Percentiles rank a stretch among this genome's conserved stretches.
phyloP scores from a whole-genome alignment of 75 land plant genomes.

The Selaginella tamariscina region DNA sequence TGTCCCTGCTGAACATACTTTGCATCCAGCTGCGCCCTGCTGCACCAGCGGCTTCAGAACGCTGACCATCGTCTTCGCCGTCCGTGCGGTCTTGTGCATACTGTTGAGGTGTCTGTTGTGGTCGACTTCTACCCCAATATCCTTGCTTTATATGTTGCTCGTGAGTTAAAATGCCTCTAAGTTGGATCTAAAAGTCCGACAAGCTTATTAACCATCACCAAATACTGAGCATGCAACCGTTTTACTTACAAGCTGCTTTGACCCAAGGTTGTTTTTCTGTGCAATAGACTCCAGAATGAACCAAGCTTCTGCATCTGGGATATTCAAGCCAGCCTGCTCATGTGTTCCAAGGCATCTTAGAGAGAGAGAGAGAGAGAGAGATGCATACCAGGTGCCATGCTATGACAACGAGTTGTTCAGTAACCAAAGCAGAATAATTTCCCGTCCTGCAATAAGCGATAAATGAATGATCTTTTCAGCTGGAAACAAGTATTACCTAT shows the following conservation, averaged over 20 bases:
- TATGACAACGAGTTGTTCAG: slow-evolving; percentile 66
- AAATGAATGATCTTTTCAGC: slow-evolving; percentile 2
- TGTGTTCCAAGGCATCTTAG: neutral
- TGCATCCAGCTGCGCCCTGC: slow-evolving; percentile 97
- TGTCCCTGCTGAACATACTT: slow-evolving; percentile 92
- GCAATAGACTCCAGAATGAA: slow-evolving; percentile 84
- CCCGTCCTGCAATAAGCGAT: slow-evolving; percentile 39
- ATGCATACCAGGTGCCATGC: slow-evolving; percentile 73
- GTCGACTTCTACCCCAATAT: slow-evolving; percentile 58
- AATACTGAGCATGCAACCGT: neutral
- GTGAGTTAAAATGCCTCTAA: slow-evolving; percentile 75
- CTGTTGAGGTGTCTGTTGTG: slow-evolving; percentile 24
- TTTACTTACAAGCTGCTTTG: slow-evolving; percentile 65
- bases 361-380: neutral
- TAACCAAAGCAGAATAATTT: slow-evolving; percentile 68
- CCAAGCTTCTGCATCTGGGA: slow-evolving; percentile 86
- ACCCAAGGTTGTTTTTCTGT: slow-evolving; percentile 72
- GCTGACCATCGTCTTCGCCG: slow-evolving; percentile 40
- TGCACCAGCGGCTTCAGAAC: slow-evolving; percentile 68
- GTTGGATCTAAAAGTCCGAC: slow-evolving; percentile 42
- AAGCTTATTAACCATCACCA: neutral
- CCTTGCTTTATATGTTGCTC: slow-evolving; percentile 50
- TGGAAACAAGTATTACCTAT: slow-evolving; percentile 38
- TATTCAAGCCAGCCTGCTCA: slow-evolving; percentile 84
- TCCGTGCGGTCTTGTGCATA: slow-evolving; percentile 22